These are phyloP conservation scores for Rhynchosporium agropyri DNA, from an alignment of 2,329 filamentous ascomycete species.

Conservation along the genomic window DNA sequence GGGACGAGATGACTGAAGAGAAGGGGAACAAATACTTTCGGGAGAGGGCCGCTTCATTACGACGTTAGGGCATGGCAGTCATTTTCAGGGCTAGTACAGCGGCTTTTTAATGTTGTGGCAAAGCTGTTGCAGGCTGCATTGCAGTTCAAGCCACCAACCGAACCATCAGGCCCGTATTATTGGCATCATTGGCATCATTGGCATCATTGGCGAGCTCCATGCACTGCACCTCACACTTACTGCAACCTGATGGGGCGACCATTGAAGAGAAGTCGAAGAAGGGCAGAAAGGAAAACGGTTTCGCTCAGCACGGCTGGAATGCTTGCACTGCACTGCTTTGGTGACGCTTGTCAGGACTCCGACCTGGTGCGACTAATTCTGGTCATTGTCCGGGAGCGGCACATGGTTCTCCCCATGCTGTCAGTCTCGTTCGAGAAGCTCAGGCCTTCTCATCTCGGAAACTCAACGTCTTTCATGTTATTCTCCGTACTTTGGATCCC, in stretches of 20 bases:
- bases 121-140: constrained; percentile 8
- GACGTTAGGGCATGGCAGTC: constrained; percentile 5
- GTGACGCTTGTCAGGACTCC: constrained; percentile 33
- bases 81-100: background rate
- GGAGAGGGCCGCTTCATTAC: background rate
- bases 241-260: constrained; percentile 18
- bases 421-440: constrained; percentile 27
- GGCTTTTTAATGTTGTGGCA: background rate
- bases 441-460: constrained; percentile 8
- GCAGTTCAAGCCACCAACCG: background rate
- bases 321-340: constrained; percentile 27
- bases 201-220: background rate
- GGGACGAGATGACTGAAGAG: background rate
- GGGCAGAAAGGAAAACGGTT: background rate
- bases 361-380: constrained; percentile 24
- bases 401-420: constrained; percentile 32
- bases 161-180: constrained; percentile 11
- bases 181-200: background rate
- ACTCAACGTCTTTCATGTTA: constrained; percentile 38
- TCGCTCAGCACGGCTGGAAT: constrained; percentile 9
- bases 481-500: constrained; percentile 21
- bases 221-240: background rate
- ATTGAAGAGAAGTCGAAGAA: constrained; percentile 14
- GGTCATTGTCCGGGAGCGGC: constrained; percentile 33
- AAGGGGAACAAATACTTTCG: background rate